phyloP scores from a whole-genome alignment of 1,284 basidiomycete genomes.

The Trametes pubescens region DNA sequence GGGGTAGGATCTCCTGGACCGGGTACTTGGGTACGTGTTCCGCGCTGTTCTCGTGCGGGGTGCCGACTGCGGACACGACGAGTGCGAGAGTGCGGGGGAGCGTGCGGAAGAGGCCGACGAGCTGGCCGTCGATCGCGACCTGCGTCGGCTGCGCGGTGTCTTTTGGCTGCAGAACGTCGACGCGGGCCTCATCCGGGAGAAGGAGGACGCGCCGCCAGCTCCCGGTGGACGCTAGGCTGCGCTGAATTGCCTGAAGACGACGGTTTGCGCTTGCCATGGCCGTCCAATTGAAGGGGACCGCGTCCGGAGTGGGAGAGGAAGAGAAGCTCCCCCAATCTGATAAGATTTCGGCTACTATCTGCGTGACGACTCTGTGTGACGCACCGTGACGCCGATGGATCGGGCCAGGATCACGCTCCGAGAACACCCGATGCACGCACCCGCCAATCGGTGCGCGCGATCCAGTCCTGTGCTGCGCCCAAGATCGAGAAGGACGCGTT shows the following conservation, averaged over 20 bases:
- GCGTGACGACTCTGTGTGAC: slow-evolving; percentile 1
- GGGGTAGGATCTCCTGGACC: slow-evolving; percentile 40
- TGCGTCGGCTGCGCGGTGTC: slow-evolving; percentile 15
- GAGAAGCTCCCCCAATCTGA: slow-evolving; percentile 26
- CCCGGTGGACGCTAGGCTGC: background rate
- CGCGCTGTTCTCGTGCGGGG: slow-evolving; percentile 40
- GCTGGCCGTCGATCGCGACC: slow-evolving; percentile 31
- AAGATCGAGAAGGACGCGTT: background rate
- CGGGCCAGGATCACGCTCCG: background rate
- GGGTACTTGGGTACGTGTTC: slow-evolving; percentile 44
- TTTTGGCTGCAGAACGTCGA: slow-evolving; percentile 19
- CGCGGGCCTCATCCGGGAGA: slow-evolving; percentile 31
- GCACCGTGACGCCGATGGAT: background rate
- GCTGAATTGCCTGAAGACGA: slow-evolving; percentile 16
- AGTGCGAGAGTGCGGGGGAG: slow-evolving; percentile 35
- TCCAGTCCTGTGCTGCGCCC: background rate
- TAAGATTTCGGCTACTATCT: slow-evolving; percentile 29
- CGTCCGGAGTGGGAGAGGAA: slow-evolving; percentile 1
- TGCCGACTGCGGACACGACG: slow-evolving; percentile 43
- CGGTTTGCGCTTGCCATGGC: slow-evolving; percentile 23
- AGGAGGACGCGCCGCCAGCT: slow-evolving; percentile 24
- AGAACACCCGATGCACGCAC: background rate
- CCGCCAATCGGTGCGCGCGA: background rate
- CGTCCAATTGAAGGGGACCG: no score
- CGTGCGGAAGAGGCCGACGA: slow-evolving; percentile 30